A percentile compares a stretch with the other conserved stretches of the same genome.
phyloP scores from a whole-genome alignment of 768 basidiomycete genomes.

The Calocybe gangraenosa region DNA sequence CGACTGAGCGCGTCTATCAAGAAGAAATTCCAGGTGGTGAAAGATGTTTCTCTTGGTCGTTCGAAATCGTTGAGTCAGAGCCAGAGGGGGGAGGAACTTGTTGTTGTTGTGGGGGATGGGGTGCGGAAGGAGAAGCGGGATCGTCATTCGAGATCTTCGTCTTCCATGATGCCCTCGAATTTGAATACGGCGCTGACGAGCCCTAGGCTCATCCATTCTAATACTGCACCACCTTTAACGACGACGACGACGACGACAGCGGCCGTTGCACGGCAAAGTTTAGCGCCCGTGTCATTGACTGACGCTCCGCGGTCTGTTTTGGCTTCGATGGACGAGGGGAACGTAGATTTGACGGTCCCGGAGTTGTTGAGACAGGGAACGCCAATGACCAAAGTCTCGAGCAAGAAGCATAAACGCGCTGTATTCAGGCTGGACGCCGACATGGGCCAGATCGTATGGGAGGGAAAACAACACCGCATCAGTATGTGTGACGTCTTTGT shows the following conservation, averaged over 20 bases:
- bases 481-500: conserved; percentile 50
- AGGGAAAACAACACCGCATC: conserved; percentile 65
- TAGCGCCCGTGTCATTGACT: conserved; percentile 12
- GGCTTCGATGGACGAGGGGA: conserved; percentile 8
- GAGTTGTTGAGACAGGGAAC: conserved; percentile 56
- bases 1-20: conserved; percentile 29
- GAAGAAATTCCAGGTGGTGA: conserved; percentile 30
- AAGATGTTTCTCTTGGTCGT: conserved; percentile 23
- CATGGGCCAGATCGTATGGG: conserved; percentile 76
- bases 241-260: conserved; percentile 1
- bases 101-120: too few species aligned
- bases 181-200: conserved; percentile 8
- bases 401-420: conserved; percentile 68
- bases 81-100: conserved; percentile 1
- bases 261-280: conserved; percentile 2
- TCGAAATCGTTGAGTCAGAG: conserved; percentile 20
- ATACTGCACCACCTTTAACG: conserved; percentile 1
- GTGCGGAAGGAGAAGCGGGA: not conserved
- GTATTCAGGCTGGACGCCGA: conserved; percentile 75
- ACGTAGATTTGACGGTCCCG: conserved; percentile 44
- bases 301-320: not conserved
- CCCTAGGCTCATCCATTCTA: conserved; percentile 7
- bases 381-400: conserved; percentile 80
- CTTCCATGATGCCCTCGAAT: conserved; percentile 3
- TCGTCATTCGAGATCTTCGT: too few species aligned